These are phyloP conservation scores for Monascus purpureus DNA, from an alignment of 495 filamentous ascomycete genomes.

Conservation along the genomic window DNA sequence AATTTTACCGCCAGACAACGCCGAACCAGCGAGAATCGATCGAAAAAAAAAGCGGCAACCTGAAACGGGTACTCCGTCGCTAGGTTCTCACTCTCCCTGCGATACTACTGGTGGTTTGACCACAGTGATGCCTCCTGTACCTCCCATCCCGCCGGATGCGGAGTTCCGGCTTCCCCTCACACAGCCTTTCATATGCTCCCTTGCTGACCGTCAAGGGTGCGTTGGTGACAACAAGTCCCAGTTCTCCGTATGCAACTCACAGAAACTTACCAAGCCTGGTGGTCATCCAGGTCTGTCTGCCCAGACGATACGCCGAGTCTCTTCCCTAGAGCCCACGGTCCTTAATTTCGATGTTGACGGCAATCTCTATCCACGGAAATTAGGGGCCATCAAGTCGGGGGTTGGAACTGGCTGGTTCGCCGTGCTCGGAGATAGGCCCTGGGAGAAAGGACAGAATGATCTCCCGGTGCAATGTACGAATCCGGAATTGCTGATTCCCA, in stretches of 20 bases:
- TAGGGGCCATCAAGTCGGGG: conserved; percentile 72
- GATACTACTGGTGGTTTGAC: conserved; percentile 21
- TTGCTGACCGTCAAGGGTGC: too few relatives aligned
- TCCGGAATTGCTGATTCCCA: conserved; percentile 19
- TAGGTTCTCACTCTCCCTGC: conserved; percentile 34
- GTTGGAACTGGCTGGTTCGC: conserved; percentile 75
- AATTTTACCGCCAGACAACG: too few relatives aligned
- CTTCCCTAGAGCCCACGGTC: conserved; percentile 6
- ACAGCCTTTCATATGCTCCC: too few relatives aligned
- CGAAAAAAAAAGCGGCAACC: conserved; percentile 46
- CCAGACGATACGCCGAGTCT: too few relatives aligned
- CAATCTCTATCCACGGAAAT: conserved; percentile 69
- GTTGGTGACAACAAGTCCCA: too few relatives aligned
- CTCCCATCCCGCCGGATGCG: conserved; percentile 21
- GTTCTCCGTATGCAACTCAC: too few relatives aligned
- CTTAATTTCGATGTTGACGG: conserved; percentile 53
- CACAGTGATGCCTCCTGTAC: conserved; percentile 13
- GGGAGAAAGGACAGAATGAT: conserved; percentile 27
- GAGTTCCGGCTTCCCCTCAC: too few relatives aligned
- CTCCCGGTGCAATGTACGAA: conserved; percentile 18
- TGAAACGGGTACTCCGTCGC: conserved; percentile 72
- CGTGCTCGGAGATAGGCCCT: conserved; percentile 68
- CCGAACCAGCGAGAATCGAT: too few relatives aligned
- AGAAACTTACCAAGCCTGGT: too few relatives aligned
- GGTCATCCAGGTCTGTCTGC: too few relatives aligned